Conservation (phyloP, 306 rosid species). For the Betula pendula region DNA sequence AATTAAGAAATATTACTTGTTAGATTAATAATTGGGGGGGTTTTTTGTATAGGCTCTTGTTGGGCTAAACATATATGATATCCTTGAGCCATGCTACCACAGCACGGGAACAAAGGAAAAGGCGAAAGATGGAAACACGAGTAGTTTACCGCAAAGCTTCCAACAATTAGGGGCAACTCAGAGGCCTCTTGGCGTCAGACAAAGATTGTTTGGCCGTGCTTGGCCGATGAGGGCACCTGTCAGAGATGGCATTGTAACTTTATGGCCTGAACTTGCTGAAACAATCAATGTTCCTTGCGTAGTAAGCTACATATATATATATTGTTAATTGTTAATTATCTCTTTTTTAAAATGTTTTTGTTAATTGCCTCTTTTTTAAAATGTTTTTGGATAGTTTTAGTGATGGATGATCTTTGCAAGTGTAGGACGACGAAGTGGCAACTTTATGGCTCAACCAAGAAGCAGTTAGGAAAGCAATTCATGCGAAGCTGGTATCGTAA, state of each 20-base stretch:
- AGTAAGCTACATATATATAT: too few relatives aligned
- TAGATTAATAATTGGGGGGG: background rate
- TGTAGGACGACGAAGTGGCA: slow-evolving; percentile 69
- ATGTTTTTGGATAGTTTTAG: background rate
- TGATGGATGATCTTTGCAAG: background rate
- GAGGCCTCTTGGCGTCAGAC: slow-evolving; percentile 57
- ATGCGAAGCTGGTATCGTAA: slow-evolving; percentile 45
- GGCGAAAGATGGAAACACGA: slow-evolving; percentile 12
- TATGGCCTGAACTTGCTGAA: slow-evolving; percentile 55
- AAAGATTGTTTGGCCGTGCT: slow-evolving; percentile 74
- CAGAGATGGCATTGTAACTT: slow-evolving; percentile 52
- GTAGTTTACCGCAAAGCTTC: slow-evolving; percentile 59
- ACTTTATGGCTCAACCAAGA: slow-evolving; percentile 55
- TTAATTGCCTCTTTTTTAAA: too few relatives aligned
- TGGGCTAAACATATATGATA: slow-evolving; percentile 58
- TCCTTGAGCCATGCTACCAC: slow-evolving; percentile 73
- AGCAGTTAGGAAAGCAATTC: slow-evolving; percentile 64
- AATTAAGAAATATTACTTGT: too few relatives aligned
- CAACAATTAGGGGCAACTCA: slow-evolving; percentile 55
- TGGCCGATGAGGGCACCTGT: slow-evolving; percentile 73
- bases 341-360: too few relatives aligned
- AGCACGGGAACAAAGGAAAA: background rate
- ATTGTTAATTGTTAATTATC: too few relatives aligned
- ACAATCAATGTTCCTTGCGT: slow-evolving; percentile 31
- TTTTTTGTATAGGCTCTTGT: slow-evolving; percentile 41